Conservation (phyloP, 2,329 filamentous ascomycete species). For the Cytospora schulzeri region DNA sequence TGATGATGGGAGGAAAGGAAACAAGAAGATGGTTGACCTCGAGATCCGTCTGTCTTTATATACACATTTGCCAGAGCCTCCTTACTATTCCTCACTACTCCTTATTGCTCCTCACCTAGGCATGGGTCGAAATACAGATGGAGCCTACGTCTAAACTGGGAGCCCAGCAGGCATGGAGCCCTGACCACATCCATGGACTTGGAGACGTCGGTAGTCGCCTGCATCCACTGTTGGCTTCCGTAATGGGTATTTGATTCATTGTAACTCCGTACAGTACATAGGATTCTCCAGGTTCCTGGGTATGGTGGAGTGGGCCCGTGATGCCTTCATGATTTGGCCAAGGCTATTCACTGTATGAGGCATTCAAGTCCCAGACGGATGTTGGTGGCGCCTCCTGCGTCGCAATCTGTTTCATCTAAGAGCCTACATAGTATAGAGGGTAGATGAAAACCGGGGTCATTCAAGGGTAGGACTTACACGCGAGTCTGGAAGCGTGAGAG, state of each 20-base stretch:
- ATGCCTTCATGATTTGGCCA: neutral
- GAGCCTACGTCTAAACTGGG: neutral
- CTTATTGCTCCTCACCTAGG: neutral
- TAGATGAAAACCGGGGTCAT: constrained; percentile 17
- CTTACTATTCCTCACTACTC: neutral
- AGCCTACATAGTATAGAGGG: neutral
- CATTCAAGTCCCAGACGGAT: neutral
- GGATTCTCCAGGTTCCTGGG: neutral
- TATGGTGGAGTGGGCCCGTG: neutral
- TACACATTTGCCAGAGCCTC: neutral
- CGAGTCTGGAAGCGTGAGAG: neutral
- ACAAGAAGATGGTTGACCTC: neutral
- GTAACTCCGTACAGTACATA: neutral
- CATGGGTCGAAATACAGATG: neutral
- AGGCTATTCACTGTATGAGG: neutral
- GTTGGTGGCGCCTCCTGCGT: constrained; percentile 4
- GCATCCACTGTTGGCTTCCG: neutral
- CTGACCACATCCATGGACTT: neutral
- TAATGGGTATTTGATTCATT: neutral
- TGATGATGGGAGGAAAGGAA: constrained; percentile 10
- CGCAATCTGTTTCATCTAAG: constrained; percentile 7
- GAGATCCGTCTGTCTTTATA: constrained; percentile 2
- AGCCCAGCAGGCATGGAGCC: neutral
- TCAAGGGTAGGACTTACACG: constrained; percentile 7
- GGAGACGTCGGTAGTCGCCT: constrained; percentile 8